Base-by-base conservation (phyloP, 2,329 filamentous ascomycete genomes). In the Alternaria sp. region DNA sequence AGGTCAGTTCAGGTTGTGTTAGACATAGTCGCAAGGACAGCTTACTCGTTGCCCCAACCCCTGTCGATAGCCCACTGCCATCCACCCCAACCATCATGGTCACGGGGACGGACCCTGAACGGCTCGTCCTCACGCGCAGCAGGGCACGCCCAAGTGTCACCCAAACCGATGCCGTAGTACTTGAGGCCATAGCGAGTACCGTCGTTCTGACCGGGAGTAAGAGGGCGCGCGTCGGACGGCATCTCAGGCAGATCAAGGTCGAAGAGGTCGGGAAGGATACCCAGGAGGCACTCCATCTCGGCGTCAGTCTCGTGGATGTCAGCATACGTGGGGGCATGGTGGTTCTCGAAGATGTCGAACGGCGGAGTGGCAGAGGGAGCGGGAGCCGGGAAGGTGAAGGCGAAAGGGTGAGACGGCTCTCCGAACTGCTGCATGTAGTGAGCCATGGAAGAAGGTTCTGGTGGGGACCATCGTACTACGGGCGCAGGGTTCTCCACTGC, bases 1-100 rank as follows among this genome's bases (percentile, higher is more conserved):
- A 10, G 20, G 49, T 53, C 49, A 53, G 30, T 53, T 37, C 20
- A 10, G 14, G 6, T 6, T 6, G 14, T 9, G 8, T 41, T 12
- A 41, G 49, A 37, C 4, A 41, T 6, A 9, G 3, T 53, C 30
- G 20, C 21, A 53, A 20, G 18, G 14, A 20, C 8, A 50, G 28
- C 56, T 58, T 46, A 60, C 54, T 62, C 33, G n/a, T 64, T 25
- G 5, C 25, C 53, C 65, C 63, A 65, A 1, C 58, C 66, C 23
- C 54, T 57, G 47, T 33, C 33, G 10, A 63, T 30, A n/a, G 63
- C 70, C 70, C 71, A 71, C 26, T 70, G 61, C 66, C 58, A 59
- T n/a, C 69, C 69, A 15, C 70, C 71, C 71, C 71, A 75, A 3
- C 69, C 70, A 7, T 61, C 62, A 57, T 71, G 67, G 5, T 68